phyloP scores from a whole-genome alignment of 306 rosid genomes.

The Delonix regia region DNA sequence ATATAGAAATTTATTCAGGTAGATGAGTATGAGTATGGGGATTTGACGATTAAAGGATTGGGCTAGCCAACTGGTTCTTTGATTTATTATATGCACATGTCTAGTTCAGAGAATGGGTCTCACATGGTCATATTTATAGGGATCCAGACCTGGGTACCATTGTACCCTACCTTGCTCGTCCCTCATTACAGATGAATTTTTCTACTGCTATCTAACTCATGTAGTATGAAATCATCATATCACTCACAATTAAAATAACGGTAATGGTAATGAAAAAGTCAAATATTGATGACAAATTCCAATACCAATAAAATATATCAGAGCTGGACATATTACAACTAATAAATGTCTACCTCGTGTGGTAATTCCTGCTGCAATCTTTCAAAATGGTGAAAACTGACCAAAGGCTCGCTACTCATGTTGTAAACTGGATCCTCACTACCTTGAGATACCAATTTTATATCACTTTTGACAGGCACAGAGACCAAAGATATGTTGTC shows the following conservation, averaged over 20 bases:
- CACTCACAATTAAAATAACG: background rate
- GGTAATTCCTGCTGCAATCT: constrained; percentile 69
- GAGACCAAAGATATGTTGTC: constrained; percentile 50
- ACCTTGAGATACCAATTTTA: constrained; percentile 62
- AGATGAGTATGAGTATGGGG: background rate
- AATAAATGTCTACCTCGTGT: constrained; percentile 54
- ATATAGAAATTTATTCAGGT: background rate
- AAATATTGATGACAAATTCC: constrained; percentile 4
- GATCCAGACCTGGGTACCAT: background rate
- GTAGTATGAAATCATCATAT: background rate
- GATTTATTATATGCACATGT: background rate
- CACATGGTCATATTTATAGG: background rate
- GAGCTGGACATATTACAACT: constrained; percentile 26
- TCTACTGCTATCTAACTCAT: constrained; percentile 1
- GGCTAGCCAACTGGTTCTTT: background rate
- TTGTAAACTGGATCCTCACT: constrained; percentile 57
- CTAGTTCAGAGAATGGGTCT: background rate
- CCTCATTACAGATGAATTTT: background rate
- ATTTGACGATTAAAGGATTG: background rate
- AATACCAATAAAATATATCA: background rate
- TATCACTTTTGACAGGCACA: constrained; percentile 50
- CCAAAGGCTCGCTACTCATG: constrained; percentile 62
- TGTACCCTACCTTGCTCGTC: background rate
- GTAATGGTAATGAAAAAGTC: background rate
- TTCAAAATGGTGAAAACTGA: constrained; percentile 80